phyloP scores from a whole-genome alignment of 177 flowering plant genomes.

The Telopea speciosissima region DNA sequence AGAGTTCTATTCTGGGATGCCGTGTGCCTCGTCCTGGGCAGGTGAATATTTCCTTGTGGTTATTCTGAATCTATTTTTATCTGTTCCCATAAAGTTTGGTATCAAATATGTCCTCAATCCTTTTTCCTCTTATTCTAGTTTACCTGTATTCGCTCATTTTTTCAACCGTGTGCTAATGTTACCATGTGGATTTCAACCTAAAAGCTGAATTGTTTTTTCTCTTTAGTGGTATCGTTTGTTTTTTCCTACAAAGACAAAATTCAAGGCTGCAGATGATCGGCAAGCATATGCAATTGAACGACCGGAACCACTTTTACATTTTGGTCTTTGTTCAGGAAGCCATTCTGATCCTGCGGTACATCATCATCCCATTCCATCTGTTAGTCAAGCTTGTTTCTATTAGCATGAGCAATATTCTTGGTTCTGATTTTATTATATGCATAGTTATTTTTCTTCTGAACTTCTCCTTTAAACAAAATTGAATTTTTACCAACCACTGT shows the following conservation, averaged over 20 bases:
- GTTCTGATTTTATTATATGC: neutral
- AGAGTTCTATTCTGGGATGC: constrained; percentile 77
- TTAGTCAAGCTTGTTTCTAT: neutral
- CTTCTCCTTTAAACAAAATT: neutral
- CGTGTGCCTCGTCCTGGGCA: constrained; percentile 83
- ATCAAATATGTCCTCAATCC: neutral
- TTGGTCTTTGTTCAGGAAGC: constrained; percentile 87
- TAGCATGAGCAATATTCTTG: neutral
- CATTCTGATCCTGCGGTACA: constrained; percentile 95
- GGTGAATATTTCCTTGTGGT: constrained; percentile 32
- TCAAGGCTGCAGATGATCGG: constrained; percentile 61
- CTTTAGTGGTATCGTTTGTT: constrained; percentile 78
- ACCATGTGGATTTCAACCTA: neutral
- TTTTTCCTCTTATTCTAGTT: neutral
- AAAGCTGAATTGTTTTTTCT: constrained; percentile 14
- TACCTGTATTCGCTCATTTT: neutral
- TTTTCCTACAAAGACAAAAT: constrained; percentile 53
- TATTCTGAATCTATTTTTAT: neutral
- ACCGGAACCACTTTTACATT: constrained; percentile 80
- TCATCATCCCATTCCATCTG: neutral
- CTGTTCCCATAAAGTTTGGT: neutral
- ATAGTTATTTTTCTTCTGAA: neutral
- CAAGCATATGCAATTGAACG: constrained; percentile 64
- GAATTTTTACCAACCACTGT: neutral
- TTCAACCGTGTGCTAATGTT: neutral